These are phyloP conservation scores for Monosporozyma aerobia DNA, from an alignment of 805 yeast genomes.

Conservation along the genomic window DNA sequence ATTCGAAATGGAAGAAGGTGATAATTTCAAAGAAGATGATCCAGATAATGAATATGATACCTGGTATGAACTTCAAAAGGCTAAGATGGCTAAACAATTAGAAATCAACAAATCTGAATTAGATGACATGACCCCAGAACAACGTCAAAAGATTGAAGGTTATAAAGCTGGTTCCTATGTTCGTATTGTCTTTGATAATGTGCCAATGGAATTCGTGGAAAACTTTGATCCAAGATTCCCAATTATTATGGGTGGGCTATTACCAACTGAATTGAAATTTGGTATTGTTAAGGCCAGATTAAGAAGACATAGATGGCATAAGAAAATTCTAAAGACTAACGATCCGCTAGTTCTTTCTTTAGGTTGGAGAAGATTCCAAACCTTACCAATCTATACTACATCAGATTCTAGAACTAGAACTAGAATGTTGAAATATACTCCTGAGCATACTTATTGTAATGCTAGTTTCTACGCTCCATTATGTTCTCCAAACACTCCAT, in stretches of 20 bases:
- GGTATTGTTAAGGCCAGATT: constrained; percentile 89
- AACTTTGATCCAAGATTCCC: constrained; percentile 83
- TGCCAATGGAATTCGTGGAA: constrained; percentile 87
- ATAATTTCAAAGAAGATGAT: constrained; percentile 67
- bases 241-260: constrained; percentile 79
- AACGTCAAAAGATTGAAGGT: constrained; percentile 81
- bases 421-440: constrained; percentile 95
- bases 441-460: constrained; percentile 94
- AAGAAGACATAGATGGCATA: constrained; percentile 98
- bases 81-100: constrained; percentile 90
- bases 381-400: constrained; percentile 90
- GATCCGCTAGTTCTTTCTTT: constrained; percentile 89
- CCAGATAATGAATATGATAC: constrained; percentile 84
- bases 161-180: constrained; percentile 90
- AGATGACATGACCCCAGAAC: constrained; percentile 63
- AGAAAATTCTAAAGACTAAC: constrained; percentile 85
- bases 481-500: constrained; percentile 95
- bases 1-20: constrained; percentile 62
- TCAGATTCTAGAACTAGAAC: constrained; percentile 96
- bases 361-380: constrained; percentile 98
- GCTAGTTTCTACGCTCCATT: constrained; percentile 96
- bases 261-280: constrained; percentile 84
- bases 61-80: constrained; percentile 96
- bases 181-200: constrained; percentile 66
- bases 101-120: constrained; percentile 84